Evolutionary conservation across 371 early-diverging fungal genomes (phyloP).

Genomic region (Syncephalastrum sp.): DNA sequence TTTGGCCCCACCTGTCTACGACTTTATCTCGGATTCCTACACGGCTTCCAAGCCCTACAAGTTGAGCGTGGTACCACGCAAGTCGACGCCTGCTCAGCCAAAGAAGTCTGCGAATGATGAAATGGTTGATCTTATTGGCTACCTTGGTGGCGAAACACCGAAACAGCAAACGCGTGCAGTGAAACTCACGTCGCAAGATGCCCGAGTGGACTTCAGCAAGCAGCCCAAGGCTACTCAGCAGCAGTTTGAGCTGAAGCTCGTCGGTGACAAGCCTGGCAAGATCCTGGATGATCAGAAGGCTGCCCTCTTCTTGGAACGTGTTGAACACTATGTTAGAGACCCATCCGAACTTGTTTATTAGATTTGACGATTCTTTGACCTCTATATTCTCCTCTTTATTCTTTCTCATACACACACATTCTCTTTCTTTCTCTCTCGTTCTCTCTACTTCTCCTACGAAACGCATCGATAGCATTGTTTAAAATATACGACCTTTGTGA

Average conservation of each 20-base stretch:
- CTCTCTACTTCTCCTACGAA: not conserved
- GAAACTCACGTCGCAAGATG: constrained; percentile 16
- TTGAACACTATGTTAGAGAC: constrained; percentile 47
- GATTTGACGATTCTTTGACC: not conserved
- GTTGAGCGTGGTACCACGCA: constrained; percentile 24
- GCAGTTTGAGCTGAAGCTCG: constrained; percentile 37
- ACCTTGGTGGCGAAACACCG: constrained; percentile 28
- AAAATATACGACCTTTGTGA: too few species aligned
- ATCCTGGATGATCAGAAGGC: constrained; percentile 39
- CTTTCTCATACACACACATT: not conserved
- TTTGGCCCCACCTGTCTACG: constrained; percentile 42
- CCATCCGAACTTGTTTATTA: constrained; percentile 34
- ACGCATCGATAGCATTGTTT: too few species aligned
- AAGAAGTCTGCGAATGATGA: constrained; percentile 15
- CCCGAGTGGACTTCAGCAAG: constrained; percentile 18
- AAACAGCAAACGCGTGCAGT: constrained; percentile 15
- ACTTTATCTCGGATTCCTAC: constrained; percentile 47
- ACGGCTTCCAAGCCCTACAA: constrained; percentile 37
- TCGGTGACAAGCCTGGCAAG: constrained; percentile 35
- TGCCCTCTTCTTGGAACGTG: constrained; percentile 43
- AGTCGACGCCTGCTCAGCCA: constrained; percentile 10
- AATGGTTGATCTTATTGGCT: constrained; percentile 42
- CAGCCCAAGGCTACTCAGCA: constrained; percentile 18
- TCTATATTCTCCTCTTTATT: not conserved
- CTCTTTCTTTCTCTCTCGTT: not conserved